Percentiles rank a stretch among this genome's conserved stretches.
Evolutionary conservation across 345 rosid species (phyloP).

Genomic region (Populus deltoides): DNA sequence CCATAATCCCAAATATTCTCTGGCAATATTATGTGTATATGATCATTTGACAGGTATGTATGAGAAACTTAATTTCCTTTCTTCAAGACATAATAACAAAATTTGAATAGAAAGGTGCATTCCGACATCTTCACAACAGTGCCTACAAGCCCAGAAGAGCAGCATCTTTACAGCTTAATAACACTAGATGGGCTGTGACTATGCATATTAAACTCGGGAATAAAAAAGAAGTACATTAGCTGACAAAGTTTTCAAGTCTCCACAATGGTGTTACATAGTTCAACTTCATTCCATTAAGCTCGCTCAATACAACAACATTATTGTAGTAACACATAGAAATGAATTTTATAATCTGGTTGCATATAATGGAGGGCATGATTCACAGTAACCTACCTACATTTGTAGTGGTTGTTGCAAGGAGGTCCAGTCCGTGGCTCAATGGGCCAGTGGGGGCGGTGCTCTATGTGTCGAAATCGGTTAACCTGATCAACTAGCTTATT

Average conservation of each 20-base stretch:
- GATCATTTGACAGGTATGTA: constrained; percentile 6
- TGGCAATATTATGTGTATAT: not conserved
- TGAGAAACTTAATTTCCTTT: not conserved
- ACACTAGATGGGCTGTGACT: not conserved
- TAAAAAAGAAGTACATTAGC: not conserved
- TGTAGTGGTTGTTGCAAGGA: constrained; percentile 24
- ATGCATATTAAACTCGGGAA: not conserved
- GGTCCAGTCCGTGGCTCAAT: constrained; percentile 67
- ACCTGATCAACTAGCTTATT: constrained; percentile 18
- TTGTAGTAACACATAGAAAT: constrained; percentile 13
- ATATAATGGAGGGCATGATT: constrained; percentile 34
- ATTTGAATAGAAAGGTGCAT: not conserved
- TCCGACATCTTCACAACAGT: not conserved
- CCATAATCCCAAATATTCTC: rapidly evolving
- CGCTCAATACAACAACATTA: constrained; percentile 10
- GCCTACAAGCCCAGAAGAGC: constrained; percentile 15
- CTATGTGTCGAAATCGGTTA: constrained; percentile 38
- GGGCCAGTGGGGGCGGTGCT: constrained; percentile 42
- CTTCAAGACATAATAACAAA: not conserved
- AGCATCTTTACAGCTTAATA: constrained; percentile 22
- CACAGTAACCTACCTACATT: constrained; percentile 52
- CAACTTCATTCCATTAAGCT: constrained; percentile 9
- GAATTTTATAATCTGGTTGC: constrained; percentile 35
- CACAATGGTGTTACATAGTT: not conserved
- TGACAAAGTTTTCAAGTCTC: constrained; percentile 14